Evolutionary conservation across 805 yeast species (phyloP).

Genomic region (Cyberlindnera misumaiensis): DNA sequence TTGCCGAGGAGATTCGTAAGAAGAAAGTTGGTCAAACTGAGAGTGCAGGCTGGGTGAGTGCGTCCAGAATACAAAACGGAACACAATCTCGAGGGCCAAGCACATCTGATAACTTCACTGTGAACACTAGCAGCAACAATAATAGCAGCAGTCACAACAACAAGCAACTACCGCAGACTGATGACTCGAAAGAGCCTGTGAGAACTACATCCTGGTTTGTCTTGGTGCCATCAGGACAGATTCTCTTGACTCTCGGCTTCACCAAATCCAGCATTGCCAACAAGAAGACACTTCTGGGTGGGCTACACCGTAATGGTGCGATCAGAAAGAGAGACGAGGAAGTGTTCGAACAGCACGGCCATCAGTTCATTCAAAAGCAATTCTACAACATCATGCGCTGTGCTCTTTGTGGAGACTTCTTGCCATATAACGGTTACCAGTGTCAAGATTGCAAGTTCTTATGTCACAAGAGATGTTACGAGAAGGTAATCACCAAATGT

Average conservation of each 20-base stretch:
- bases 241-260: slow-evolving; percentile 70
- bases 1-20: slow-evolving; percentile 91
- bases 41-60: slow-evolving; percentile 85
- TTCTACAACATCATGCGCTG: slow-evolving; percentile 96
- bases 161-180: not conserved
- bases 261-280: slow-evolving; percentile 54
- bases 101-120: slow-evolving; percentile 21
- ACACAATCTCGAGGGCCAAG: slow-evolving; percentile 12
- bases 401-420: slow-evolving; percentile 93
- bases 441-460: slow-evolving; percentile 79
- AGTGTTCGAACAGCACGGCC: slow-evolving; percentile 93
- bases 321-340: slow-evolving; percentile 86
- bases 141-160: not conserved
- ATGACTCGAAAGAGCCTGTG: slow-evolving; percentile 24
- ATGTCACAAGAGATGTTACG: slow-evolving; percentile 77
- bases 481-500: slow-evolving; percentile 77
- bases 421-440: slow-evolving; percentile 80
- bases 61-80: slow-evolving; percentile 41
- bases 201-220: slow-evolving; percentile 79
- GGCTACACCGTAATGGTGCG: slow-evolving; percentile 95
- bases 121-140: slow-evolving; percentile 8
- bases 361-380: slow-evolving; percentile 91
- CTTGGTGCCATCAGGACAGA: slow-evolving; percentile 91
- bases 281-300: slow-evolving; percentile 43
- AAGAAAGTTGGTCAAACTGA: slow-evolving; percentile 76